Evolutionary conservation across 2,329 filamentous ascomycete genomes (phyloP).

Genomic region (Fusarium illudens): DNA sequence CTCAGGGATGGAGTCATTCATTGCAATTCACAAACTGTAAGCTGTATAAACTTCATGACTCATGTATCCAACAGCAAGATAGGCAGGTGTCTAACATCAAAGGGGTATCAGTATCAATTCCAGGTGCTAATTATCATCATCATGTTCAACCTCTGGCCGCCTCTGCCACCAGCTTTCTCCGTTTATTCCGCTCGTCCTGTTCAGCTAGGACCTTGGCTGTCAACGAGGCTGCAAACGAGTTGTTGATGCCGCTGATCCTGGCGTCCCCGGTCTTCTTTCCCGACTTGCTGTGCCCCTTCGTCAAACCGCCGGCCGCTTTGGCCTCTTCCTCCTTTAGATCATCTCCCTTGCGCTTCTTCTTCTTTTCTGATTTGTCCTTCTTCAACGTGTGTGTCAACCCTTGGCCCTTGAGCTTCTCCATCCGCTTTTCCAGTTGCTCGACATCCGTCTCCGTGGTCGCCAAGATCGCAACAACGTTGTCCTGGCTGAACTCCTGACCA

Average conservation of each 20-base stretch:
- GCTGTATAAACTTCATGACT: neutral
- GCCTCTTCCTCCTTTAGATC: conserved; percentile 46
- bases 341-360: conserved; percentile 73
- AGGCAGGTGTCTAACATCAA: neutral
- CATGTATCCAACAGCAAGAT: neutral
- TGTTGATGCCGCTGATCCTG: conserved; percentile 77
- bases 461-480: conserved; percentile 85
- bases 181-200: conserved; percentile 83
- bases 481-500: conserved; percentile 73
- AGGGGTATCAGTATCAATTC: conserved; percentile 38
- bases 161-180: conserved; percentile 68
- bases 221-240: conserved; percentile 82
- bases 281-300: conserved; percentile 36
- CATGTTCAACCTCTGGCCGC: conserved; percentile 24
- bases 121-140: neutral
- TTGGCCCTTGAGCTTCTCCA: conserved; percentile 72
- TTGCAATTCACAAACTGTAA: neutral
- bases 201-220: conserved; percentile 89
- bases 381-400: conserved; percentile 89
- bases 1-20: neutral
- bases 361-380: conserved; percentile 72
- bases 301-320: conserved; percentile 61
- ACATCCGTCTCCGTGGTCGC: conserved; percentile 76
- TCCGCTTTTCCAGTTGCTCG: conserved; percentile 69
- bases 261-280: conserved; percentile 47